These are phyloP conservation scores for Cucumis hystrix DNA, from an alignment of 306 rosid genomes.

Conservation along the genomic window DNA sequence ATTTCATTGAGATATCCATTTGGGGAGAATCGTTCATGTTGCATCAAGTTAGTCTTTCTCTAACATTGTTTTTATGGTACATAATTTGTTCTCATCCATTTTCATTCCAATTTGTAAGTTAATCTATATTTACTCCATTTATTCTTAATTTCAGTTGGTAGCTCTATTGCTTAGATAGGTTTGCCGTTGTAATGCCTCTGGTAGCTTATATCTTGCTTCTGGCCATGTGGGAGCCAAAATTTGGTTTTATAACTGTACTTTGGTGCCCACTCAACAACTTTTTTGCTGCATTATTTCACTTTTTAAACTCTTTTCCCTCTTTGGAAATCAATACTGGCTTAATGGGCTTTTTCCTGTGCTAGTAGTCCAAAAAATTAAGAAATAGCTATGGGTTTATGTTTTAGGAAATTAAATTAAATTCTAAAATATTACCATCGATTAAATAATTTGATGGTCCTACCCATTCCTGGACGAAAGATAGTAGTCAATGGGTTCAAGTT, in stretches of 20 bases:
- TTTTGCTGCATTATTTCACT: neutral
- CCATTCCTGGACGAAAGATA: neutral
- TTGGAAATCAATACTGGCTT: neutral
- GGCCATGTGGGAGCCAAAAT: neutral
- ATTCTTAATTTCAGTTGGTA: neutral
- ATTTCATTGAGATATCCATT: constrained; percentile 48
- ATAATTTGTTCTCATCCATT: neutral
- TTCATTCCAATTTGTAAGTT: neutral
- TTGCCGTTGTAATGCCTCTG: neutral
- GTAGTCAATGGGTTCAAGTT: neutral
- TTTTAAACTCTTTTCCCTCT: neutral
- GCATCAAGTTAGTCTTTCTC: constrained; percentile 59
- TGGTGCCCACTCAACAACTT: neutral
- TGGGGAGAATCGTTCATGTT: constrained; percentile 97
- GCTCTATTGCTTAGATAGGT: neutral
- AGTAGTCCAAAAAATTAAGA: neutral
- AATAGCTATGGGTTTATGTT: neutral
- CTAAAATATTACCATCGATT: neutral
- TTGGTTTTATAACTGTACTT: neutral
- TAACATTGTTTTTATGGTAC: neutral
- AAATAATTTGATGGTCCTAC: neutral
- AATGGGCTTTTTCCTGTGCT: neutral
- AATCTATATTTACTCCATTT: neutral
- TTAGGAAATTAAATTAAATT: neutral
- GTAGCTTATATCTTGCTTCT: neutral